Percentiles rank a stretch among this genome's conserved stretches.
Conservation (phyloP, 2,329 filamentous ascomycete species). For the Arthrobotrys iridis region DNA sequence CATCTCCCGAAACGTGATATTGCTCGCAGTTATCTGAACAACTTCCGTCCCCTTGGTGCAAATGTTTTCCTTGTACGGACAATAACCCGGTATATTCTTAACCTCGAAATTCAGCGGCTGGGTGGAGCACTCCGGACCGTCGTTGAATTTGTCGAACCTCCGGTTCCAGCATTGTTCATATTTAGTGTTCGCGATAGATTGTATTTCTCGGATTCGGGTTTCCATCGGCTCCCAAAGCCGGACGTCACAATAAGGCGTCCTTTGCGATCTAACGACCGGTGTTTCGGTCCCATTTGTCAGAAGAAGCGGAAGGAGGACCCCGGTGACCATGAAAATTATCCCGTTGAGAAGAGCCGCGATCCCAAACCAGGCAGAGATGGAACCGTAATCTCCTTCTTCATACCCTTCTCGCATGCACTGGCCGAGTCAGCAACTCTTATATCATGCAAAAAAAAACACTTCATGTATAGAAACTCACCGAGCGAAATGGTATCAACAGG, state of each 20-base stretch:
- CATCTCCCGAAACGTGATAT: not conserved
- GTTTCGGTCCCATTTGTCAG: not conserved
- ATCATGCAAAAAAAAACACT: no score
- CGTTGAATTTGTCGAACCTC: not conserved
- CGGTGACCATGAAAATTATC: not conserved
- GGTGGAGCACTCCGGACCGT: not conserved
- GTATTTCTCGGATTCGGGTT: not conserved
- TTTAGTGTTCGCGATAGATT: not conserved
- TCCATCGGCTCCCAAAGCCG: not conserved
- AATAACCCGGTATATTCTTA: not conserved
- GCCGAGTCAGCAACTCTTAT: not conserved
- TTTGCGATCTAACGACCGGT: not conserved
- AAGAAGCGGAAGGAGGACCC: not conserved
- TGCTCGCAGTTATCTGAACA: not conserved
- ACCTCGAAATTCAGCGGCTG: not conserved
- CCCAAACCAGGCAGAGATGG: not conserved
- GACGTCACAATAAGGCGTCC: not conserved
- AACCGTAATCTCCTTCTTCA: not conserved
- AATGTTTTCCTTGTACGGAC: not conserved
- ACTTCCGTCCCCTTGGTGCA: not conserved
- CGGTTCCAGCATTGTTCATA: constrained; percentile 8
- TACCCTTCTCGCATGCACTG: not conserved
- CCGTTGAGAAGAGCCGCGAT: not conserved
- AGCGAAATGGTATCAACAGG: no score
- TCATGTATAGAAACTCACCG: no score